Percentiles rank a stretch among this genome's conserved stretches.
These are phyloP conservation scores for Fomitopsis serialis DNA, from an alignment of 768 basidiomycete genomes.

Conservation along the genomic window DNA sequence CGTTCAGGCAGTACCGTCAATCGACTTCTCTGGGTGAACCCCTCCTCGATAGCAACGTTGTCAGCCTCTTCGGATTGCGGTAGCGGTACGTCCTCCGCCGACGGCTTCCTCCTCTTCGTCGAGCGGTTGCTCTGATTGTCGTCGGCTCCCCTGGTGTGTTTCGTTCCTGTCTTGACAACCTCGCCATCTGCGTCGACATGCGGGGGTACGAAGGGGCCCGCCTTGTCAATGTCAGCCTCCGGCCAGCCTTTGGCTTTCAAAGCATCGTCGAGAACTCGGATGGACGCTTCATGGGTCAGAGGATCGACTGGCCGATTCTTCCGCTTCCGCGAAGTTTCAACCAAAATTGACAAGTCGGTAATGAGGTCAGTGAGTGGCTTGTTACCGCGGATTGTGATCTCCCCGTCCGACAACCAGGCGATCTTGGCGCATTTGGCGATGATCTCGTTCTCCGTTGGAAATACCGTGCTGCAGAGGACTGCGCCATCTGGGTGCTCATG, in stretches of 20 bases:
- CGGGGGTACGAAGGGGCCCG: no score
- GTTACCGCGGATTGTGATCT: neutral
- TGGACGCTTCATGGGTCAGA: conserved; percentile 3
- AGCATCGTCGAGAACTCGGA: conserved; percentile 1
- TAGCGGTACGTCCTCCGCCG: no score
- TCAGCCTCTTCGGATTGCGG: no score
- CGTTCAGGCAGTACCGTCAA: no score
- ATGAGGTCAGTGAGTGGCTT: neutral
- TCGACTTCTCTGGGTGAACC: no score
- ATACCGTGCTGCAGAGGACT: neutral
- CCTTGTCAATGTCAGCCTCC: neutral
- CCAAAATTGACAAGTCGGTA: neutral
- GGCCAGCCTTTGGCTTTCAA: conserved; percentile 5
- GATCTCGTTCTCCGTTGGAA: neutral
- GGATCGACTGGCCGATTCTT: neutral
- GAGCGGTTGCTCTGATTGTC: no score
- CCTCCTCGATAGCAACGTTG: no score
- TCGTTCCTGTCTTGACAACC: no score
- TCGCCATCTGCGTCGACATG: no score
- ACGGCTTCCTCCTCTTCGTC: no score
- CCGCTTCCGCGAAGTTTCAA: neutral
- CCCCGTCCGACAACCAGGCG: neutral
- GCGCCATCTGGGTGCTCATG: neutral
- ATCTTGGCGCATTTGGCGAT: neutral
- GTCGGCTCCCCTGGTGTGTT: no score